phyloP scores from a whole-genome alignment of 2,329 filamentous ascomycete genomes.

The Endothia cerciana region DNA sequence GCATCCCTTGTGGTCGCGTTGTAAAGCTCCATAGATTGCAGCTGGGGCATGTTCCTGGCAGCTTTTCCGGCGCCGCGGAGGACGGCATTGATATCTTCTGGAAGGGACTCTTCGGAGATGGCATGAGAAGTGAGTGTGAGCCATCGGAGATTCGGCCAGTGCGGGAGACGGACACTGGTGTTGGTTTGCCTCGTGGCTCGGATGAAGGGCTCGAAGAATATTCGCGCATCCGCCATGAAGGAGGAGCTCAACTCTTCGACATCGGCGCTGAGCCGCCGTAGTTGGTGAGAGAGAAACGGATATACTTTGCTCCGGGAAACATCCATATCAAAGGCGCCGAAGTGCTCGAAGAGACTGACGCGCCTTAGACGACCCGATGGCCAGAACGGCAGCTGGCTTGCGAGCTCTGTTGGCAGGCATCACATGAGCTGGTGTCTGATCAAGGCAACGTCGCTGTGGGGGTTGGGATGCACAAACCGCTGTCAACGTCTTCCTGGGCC shows the following conservation, averaged over 20 bases:
- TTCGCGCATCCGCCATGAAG: slow-evolving; percentile 26
- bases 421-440: neutral
- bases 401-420: slow-evolving; percentile 17
- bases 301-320: slow-evolving; percentile 4
- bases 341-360: slow-evolving; percentile 29
- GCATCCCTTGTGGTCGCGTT: slow-evolving; percentile 33
- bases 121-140: slow-evolving; percentile 34
- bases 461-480: slow-evolving; percentile 17
- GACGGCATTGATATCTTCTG: slow-evolving; percentile 32
- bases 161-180: slow-evolving; percentile 16
- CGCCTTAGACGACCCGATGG: slow-evolving; percentile 20
- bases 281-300: slow-evolving; percentile 19
- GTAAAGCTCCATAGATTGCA: slow-evolving; percentile 36
- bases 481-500: slow-evolving; percentile 28
- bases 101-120: slow-evolving; percentile 30
- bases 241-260: slow-evolving; percentile 26
- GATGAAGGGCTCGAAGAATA: slow-evolving; percentile 33
- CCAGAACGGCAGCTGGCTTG: slow-evolving; percentile 28
- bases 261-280: slow-evolving; percentile 21
- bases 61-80: slow-evolving; percentile 32
- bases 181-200: slow-evolving; percentile 6
- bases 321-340: slow-evolving; percentile 24
- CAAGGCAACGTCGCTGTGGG: neutral
- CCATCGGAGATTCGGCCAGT: slow-evolving; percentile 34
- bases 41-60: slow-evolving; percentile 35